phyloP scores from a whole-genome alignment of 2,329 filamentous ascomycete species.

The Ceratocystis harringtonii region DNA sequence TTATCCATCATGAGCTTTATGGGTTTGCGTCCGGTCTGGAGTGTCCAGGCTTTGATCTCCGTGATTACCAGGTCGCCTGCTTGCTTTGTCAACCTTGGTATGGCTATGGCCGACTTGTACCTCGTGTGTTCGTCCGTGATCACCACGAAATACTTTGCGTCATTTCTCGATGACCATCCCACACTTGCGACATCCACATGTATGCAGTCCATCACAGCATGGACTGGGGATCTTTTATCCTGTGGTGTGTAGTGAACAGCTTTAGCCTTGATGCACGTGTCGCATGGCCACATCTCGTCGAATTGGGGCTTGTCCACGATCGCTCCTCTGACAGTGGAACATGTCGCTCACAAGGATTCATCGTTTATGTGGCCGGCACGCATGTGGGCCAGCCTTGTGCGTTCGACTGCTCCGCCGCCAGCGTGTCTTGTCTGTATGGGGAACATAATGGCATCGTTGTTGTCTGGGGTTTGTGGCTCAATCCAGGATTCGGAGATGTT shows the following conservation, averaged over 20 bases:
- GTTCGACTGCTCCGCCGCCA: background rate
- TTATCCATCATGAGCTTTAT: background rate
- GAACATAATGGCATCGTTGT: background rate
- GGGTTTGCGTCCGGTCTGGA: background rate
- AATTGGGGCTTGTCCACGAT: background rate
- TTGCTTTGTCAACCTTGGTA: background rate
- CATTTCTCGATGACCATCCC: no score
- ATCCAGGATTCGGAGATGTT: background rate
- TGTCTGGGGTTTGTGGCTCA: background rate
- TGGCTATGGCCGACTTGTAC: background rate
- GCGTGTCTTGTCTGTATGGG: background rate
- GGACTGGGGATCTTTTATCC: no score
- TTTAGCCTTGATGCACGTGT: background rate
- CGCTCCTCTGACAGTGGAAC: background rate
- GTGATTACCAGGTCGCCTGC: background rate
- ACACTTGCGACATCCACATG: no score
- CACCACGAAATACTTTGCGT: no score
- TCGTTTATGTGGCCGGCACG: background rate
- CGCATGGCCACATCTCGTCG: background rate
- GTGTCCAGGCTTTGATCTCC: background rate
- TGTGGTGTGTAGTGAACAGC: background rate
- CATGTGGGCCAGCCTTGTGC: background rate
- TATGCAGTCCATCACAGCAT: no score
- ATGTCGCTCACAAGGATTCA: background rate
- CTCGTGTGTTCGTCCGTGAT: no score